phyloP scores from a whole-genome alignment of 495 filamentous ascomycete species.

The Aspergillus sparsus region DNA sequence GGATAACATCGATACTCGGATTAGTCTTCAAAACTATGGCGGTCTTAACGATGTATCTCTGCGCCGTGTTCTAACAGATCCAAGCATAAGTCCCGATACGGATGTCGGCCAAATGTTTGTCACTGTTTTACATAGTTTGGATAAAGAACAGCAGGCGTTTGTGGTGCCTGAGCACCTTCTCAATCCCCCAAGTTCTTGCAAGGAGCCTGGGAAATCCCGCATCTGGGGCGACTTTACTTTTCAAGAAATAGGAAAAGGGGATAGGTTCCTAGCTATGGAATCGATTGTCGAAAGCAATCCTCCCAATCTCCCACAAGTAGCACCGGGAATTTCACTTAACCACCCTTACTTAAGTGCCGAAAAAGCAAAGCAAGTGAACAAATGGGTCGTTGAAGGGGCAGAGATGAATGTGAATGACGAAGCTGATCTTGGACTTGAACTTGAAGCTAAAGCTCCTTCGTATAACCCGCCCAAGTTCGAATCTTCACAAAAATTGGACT shows the following conservation, averaged over 20 bases:
- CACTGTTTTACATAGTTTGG: conserved; percentile 19
- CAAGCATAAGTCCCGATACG: conserved; percentile 1
- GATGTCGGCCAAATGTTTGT: conserved; percentile 24
- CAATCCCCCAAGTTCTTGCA: conserved; percentile 14
- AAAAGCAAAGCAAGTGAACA: conserved; percentile 29
- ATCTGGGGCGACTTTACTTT: conserved; percentile 33
- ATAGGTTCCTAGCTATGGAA: conserved; percentile 20
- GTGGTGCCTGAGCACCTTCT: conserved; percentile 17
- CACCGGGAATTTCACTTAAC: conserved; percentile 5
- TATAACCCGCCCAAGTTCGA: not conserved
- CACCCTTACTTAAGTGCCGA: conserved; percentile 27
- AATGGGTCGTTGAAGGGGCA: conserved; percentile 28
- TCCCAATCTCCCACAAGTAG: not conserved
- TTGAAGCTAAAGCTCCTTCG: not conserved
- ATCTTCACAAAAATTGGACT: not conserved
- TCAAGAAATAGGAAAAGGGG: conserved; percentile 24
- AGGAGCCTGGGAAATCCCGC: conserved; percentile 19
- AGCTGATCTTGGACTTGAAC: not conserved
- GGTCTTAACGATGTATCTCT: conserved; percentile 18
- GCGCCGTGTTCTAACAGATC: conserved; percentile 26
- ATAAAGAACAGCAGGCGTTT: conserved; percentile 16
- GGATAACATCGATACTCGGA: not conserved
- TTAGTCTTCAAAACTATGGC: conserved; percentile 22
- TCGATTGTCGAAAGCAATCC: conserved; percentile 10
- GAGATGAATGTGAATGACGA: conserved; percentile 11